Evolutionary conservation across 129 eudicot genomes (phyloP), one percentile per base, ranked within the genome.

Genomic region (Saposhnikovia divaricata): DNA sequence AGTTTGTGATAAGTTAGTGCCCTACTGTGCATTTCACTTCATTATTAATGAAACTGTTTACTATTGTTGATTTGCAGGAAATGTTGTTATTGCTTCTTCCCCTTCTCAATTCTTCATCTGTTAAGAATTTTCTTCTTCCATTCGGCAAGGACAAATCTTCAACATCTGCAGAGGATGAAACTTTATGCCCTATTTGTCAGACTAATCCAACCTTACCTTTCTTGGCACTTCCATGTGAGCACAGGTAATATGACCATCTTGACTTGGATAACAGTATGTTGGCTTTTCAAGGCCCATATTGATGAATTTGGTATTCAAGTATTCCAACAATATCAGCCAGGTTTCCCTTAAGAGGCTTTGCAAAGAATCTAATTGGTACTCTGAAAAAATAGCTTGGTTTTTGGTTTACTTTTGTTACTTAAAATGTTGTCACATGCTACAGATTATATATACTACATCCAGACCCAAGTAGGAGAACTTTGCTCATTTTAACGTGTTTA

Each of bases 51-150:
- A 55, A 43, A 42, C 23, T 80, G 16, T 55, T 57, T 61, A 63
- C 40, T 79, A 18, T 79, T 72, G 23, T 63, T 74, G 25, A 63
- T 77, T n/a, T 85, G 86, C 97, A 96, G 99, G 99, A 96, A 88
- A 90, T 96, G 98, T 86, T 96, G 85, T 61, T 96, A 83, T 81
- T 96, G 91, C 97, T 96, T 82, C 98, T 96, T 80, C 99, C 99
- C 37, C 98, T 96, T 90, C 91, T 96, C 65, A 96, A 92, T 83
- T 96, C 99, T 14, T 84, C 99, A 83, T 85, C 96, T 21, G 84
- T 96, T 43, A 92, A 89, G 77, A 96, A 75, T 78, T 77, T 89
- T 44, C 88, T 96, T 69, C 91, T 88, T 43, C 99, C 99, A 34
- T 92, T 96, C 79, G 91, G 96, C 38, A 96, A 96, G 85, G 92